These are phyloP conservation scores for Plasmodium vivax DNA, from an alignment of 169 alveolate genomes.

Conservation along the genomic window DNA sequence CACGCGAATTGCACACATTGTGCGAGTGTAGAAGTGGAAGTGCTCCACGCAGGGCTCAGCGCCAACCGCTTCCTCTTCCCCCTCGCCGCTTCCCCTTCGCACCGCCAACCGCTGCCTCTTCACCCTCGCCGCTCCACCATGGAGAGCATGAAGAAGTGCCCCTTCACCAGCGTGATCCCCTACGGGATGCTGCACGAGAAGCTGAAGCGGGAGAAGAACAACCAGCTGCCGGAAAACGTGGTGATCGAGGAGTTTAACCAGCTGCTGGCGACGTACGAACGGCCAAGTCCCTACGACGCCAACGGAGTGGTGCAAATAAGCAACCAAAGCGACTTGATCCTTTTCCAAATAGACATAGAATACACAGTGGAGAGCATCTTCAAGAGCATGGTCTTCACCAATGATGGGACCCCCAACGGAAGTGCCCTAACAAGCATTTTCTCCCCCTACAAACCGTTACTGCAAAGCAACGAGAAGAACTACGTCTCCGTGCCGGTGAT, in stretches of 20 bases:
- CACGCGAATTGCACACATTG: neutral
- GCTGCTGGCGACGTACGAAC: constrained; percentile 12
- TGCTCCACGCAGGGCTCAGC: neutral
- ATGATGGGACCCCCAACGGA: neutral
- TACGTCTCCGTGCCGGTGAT: constrained; percentile 72
- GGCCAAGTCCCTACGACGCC: constrained; percentile 41
- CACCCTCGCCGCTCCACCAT: neutral
- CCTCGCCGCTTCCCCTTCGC: neutral
- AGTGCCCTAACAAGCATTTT: neutral
- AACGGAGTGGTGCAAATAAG: neutral
- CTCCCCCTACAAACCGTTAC: neutral
- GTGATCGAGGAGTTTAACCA: constrained; percentile 32
- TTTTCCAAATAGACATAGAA: constrained; percentile 53
- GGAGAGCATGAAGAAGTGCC: constrained; percentile 23
- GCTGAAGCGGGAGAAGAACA: constrained; percentile 22
- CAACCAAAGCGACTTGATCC: constrained; percentile 16
- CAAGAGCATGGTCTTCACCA: constrained; percentile 15
- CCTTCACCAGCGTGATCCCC: constrained; percentile 61
- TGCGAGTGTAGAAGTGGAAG: neutral
- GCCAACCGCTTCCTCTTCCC: neutral
- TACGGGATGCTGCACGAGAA: constrained; percentile 40
- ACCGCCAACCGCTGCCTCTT: too few relatives aligned
- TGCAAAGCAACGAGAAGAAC: constrained; percentile 21
- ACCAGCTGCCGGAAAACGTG: constrained; percentile 11
- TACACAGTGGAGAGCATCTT: constrained; percentile 59